Conservation (phyloP, 176 grass and related monocot genomes). For the Aegilops bicornis region DNA sequence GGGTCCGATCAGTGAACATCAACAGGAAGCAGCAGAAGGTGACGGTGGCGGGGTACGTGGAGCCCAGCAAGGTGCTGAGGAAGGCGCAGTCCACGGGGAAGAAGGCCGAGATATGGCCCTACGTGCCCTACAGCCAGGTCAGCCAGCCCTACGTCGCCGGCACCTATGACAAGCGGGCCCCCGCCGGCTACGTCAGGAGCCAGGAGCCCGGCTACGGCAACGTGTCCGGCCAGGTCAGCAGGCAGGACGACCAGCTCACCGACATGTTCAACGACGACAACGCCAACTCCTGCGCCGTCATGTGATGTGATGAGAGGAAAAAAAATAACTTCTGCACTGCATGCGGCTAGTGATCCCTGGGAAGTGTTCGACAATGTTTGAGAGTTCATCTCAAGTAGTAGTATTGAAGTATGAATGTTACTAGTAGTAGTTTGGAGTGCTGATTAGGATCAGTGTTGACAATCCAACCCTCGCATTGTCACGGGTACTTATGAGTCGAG, state of each 20-base stretch:
- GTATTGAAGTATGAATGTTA: not conserved
- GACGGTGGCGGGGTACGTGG: slow-evolving; percentile 51
- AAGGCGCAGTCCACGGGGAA: slow-evolving; percentile 58
- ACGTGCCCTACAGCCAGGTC: slow-evolving; percentile 54
- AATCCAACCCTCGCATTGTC: not conserved
- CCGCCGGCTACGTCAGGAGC: slow-evolving; percentile 53
- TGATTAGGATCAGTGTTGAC: not conserved
- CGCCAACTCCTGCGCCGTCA: slow-evolving; percentile 52
- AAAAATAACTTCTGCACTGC: too few species aligned
- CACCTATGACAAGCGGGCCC: slow-evolving; percentile 60
- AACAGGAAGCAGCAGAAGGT: slow-evolving; percentile 67
- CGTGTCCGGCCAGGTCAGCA: slow-evolving; percentile 17
- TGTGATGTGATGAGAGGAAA: slow-evolving; percentile 22
- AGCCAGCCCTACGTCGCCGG: slow-evolving; percentile 46
- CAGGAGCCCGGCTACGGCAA: slow-evolving; percentile 22
- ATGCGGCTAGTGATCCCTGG: not conserved
- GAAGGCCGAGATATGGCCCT: slow-evolving; percentile 67
- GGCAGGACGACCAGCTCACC: slow-evolving; percentile 47
- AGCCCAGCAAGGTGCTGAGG: slow-evolving; percentile 55
- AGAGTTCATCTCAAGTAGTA: not conserved
- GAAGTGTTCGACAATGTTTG: not conserved
- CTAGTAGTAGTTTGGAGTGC: not conserved
- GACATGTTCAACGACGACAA: slow-evolving; percentile 66
- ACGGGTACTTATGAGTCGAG: too few species aligned
- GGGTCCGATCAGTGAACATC: slow-evolving; percentile 57